Base-by-base conservation (phyloP, 2,329 filamentous ascomycete genomes). In the Zymoseptoria ardabiliae region DNA sequence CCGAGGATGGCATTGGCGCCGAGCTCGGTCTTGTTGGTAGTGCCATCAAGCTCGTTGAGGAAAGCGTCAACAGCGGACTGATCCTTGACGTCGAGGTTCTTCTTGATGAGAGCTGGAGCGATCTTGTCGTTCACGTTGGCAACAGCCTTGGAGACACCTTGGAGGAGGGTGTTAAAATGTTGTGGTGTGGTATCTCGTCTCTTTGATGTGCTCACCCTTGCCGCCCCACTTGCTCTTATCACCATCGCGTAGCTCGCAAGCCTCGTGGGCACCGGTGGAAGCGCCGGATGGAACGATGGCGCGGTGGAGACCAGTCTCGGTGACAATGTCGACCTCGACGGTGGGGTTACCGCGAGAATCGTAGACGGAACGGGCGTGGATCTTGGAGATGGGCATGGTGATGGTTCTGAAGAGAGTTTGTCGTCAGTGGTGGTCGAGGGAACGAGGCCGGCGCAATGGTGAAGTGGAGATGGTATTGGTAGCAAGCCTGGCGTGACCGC, bases 281-380 rank as follows among this genome's bases (percentile, higher is more conserved):
- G 93, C 93, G 77, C 93, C 93, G 68, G 92, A 97, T 72, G 93
- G 93, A 65, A 97, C 93, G 76, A 97, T 97, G 76, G 93, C 92
- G 75, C 93, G 91, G 86, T 97, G 92, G 66, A 97, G 87, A 74
- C 93, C 93, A 72, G 89, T 95, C 82, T 96, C 91, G 71, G 92
- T 97, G 80, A 96, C 89, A 71, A 97, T 86, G 77, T 97, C 93
- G 73, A 97, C 93, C 85, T 97, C 93, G 74, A 97, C 93, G 76
- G 94, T 99, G 74, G 94, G 94, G 87, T 99, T 99, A 77, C 85
- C 85, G 70, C 94, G 93, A 78, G 94, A 97, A 85, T 99, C 94
- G 86, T 81, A 99, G 82, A 99, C 91, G 74, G 88, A 92, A 76
- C 94, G 79, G 66, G 78, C 78, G 76, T 81, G 78, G 72, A 81